Percentiles rank a stretch among this genome's conserved stretches.
phyloP scores from a whole-genome alignment of 2,329 filamentous ascomycete species.

The Stachybotrys elegans region DNA sequence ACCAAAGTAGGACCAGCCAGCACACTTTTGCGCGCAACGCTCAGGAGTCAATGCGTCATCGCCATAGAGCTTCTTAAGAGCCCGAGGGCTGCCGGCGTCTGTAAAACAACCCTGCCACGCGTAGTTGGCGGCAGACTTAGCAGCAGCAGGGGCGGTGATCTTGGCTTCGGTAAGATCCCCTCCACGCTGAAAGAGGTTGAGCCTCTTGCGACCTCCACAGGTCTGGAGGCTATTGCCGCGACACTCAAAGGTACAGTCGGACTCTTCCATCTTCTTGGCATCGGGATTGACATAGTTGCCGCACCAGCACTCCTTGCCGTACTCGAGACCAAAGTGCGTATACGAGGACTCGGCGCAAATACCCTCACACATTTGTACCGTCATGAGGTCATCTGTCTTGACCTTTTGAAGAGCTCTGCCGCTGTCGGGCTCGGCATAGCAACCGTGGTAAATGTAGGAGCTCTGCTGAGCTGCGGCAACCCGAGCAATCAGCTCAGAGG shows the following conservation, averaged over 20 bases:
- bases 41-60: background rate
- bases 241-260: background rate
- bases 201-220: background rate
- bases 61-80: background rate
- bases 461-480: too few species aligned
- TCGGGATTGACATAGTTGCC: background rate
- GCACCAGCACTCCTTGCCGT: constrained; percentile 4
- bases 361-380: background rate
- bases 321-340: background rate
- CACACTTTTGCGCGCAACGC: background rate
- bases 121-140: background rate
- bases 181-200: background rate
- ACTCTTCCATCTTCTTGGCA: background rate
- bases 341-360: background rate
- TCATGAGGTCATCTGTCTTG: background rate
- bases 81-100: background rate
- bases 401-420: background rate
- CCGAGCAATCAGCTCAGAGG: too few species aligned
- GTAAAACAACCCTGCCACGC: background rate
- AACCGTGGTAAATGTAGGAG: too few species aligned
- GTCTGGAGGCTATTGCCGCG: background rate
- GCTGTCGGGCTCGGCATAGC: constrained; percentile 1
- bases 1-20: background rate
- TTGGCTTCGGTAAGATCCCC: too few species aligned
- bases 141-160: too few species aligned